phyloP scores from a whole-genome alignment of 768 basidiomycete genomes.

The Tricholoma bakamatsutake region DNA sequence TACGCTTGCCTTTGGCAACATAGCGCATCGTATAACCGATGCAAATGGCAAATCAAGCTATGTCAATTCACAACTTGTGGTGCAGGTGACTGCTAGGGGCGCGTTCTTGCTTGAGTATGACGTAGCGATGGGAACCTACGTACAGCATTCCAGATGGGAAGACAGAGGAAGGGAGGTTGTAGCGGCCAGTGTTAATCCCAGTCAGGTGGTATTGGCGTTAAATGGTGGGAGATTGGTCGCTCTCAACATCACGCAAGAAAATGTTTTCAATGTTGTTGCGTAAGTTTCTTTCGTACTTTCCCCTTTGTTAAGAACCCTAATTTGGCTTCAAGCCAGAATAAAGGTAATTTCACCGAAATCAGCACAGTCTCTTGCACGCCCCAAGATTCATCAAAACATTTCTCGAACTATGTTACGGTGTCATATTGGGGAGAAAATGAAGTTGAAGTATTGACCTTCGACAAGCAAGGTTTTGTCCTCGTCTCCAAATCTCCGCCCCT shows the following conservation, averaged over 20 bases:
- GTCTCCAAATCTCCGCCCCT: conserved; percentile 32
- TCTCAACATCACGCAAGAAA: conserved; percentile 41
- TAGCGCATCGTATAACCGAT: conserved; percentile 32
- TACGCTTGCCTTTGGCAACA: conserved; percentile 62
- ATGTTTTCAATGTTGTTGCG: conserved; percentile 27
- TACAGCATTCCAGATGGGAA: conserved; percentile 34
- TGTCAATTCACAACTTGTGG: conserved; percentile 45
- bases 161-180: conserved; percentile 42
- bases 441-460: conserved; percentile 48
- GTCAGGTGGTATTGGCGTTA: conserved; percentile 60
- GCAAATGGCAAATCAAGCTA: conserved; percentile 27
- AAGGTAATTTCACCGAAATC: conserved; percentile 39
- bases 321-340: conserved; percentile 1
- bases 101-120: conserved; percentile 57
- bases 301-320: neutral
- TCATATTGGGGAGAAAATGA: conserved; percentile 71
- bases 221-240: conserved; percentile 45
- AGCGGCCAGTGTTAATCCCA: conserved; percentile 62
- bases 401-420: conserved; percentile 48
- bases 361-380: conserved; percentile 66
- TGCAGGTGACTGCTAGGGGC: conserved; percentile 66
- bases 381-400: conserved; percentile 39
- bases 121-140: conserved; percentile 33
- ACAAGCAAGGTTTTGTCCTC: conserved; percentile 19
- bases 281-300: conserved; percentile 15